These are phyloP conservation scores for Voacanga thouarsii DNA, from an alignment of 257 asterid species.

Conservation along the genomic window DNA sequence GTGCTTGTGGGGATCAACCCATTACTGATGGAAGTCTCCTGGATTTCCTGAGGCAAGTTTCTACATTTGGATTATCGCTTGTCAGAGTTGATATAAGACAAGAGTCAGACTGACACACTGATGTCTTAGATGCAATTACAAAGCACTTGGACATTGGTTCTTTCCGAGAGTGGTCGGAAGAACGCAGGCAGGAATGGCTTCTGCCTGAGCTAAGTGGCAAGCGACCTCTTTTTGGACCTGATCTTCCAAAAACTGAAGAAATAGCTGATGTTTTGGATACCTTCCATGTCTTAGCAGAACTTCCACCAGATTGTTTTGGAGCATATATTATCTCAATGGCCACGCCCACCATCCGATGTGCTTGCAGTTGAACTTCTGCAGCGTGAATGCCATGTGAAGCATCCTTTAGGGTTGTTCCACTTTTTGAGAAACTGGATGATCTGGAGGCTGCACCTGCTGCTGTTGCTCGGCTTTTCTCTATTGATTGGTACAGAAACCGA, in stretches of 20 bases:
- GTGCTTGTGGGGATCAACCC: slow-evolving; percentile 49
- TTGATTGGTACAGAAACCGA: slow-evolving; percentile 49
- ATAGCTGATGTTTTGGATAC: slow-evolving; percentile 48
- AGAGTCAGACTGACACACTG: slow-evolving; percentile 53
- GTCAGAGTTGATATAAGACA: slow-evolving; percentile 49
- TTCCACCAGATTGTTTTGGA: slow-evolving; percentile 48
- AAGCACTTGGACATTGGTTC: slow-evolving; percentile 49
- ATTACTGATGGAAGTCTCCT: slow-evolving; percentile 51
- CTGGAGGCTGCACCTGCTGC: slow-evolving; percentile 52
- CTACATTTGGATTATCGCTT: slow-evolving; percentile 53
- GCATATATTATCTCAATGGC: slow-evolving; percentile 55
- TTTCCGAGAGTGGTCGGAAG: slow-evolving; percentile 47
- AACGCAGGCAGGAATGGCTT: slow-evolving; percentile 48
- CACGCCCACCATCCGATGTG: slow-evolving; percentile 47
- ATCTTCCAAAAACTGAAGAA: slow-evolving; percentile 49
- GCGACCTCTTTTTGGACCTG: slow-evolving; percentile 49
- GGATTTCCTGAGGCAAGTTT: slow-evolving; percentile 53
- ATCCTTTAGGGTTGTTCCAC: slow-evolving; percentile 52
- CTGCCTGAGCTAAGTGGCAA: slow-evolving; percentile 50
- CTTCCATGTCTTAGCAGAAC: slow-evolving; percentile 48
- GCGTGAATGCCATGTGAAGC: slow-evolving; percentile 45
- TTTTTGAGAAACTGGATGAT: slow-evolving; percentile 50
- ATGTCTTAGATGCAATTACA: slow-evolving; percentile 48
- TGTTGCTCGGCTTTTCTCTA: slow-evolving; percentile 50
- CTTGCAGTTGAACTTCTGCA: slow-evolving; percentile 55